Base-by-base conservation (phyloP, 139 green algal species). In the Closterium sp. region DNA sequence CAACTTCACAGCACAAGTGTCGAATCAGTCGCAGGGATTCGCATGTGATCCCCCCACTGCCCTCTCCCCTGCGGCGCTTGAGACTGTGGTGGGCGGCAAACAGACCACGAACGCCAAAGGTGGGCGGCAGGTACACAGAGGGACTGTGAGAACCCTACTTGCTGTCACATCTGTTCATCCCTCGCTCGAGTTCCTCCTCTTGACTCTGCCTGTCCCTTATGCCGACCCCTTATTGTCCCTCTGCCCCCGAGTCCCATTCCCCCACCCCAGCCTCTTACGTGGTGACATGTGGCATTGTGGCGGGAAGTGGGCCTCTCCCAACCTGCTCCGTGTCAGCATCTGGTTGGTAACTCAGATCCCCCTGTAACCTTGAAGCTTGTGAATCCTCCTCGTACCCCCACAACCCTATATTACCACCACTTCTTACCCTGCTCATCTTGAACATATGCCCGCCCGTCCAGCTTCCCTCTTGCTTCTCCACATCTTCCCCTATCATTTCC, bases 221-320 rank as follows among this genome's bases (percentile, higher is more conserved):
- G 6, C 9, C 1, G 34, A 42, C 9, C 34, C 6, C 34, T 42
- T 42, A 42, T 7, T 6, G 4, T 42, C 34, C 34, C 34, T 42
- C 32, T 62, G 30, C 29, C 13, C 73, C 38, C 38, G 13, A 17
- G 34, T 9, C 38, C 0, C 7, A 1, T 89, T 91, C 30, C 34
- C 22, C 17, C 31, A 29, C 24, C 73, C 19, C 89, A 91, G 89
- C 31, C 29, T 91, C 89, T 42, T 91, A 91, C 30, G 31, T 29
- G 10, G 88, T 91, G 34, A 91, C 89, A 89, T 91, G 89, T 38
- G 89, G 89, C 89, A 62, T 29, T 4, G 88, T 50, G 11, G 34
- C 34, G 17, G 62, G 62, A 79, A 79, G 5, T 13, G 62, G 62
- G 62, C 62, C 62, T 27, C 62, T 79, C 10, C 62, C 62, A 24